Percentiles rank a stretch among this genome's conserved stretches.
These are phyloP conservation scores for Zasmidium citrigriseum DNA, from an alignment of 2,329 filamentous ascomycete genomes.

Conservation along the genomic window DNA sequence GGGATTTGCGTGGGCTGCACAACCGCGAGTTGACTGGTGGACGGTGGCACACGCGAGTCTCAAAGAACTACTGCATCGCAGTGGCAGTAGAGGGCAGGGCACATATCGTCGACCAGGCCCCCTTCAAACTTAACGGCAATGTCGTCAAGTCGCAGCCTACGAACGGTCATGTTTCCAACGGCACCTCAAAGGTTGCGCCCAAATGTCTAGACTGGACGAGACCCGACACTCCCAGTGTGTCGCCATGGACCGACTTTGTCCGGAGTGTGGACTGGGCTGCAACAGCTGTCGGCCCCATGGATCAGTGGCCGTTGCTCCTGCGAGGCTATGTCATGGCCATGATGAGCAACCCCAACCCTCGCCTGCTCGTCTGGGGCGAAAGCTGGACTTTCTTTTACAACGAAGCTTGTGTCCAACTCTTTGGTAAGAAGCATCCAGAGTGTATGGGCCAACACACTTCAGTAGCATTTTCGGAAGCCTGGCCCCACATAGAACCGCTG, in stretches of 20 bases:
- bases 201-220: slow-evolving; percentile 31
- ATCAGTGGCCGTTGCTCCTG: slow-evolving; percentile 27
- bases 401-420: slow-evolving; percentile 29
- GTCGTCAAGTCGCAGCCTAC: not conserved
- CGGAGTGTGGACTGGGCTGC: slow-evolving; percentile 32
- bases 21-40: slow-evolving; percentile 1
- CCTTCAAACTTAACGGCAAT: not conserved
- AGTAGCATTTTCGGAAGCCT: slow-evolving; percentile 26
- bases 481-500: slow-evolving; percentile 20
- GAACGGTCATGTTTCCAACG: not conserved
- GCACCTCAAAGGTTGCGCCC: not conserved
- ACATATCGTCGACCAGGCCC: not conserved
- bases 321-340: slow-evolving; percentile 27
- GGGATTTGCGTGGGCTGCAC: not conserved
- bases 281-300: slow-evolving; percentile 32
- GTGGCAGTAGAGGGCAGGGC: slow-evolving; percentile 2
- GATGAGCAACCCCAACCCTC: slow-evolving; percentile 34
- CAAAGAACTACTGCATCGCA: slow-evolving; percentile 14
- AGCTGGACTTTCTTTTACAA: slow-evolving; percentile 35
- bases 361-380: slow-evolving; percentile 36
- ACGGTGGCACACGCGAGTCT: slow-evolving; percentile 19
- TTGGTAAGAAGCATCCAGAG: slow-evolving; percentile 27
- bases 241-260: slow-evolving; percentile 28
- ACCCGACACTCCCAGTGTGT: slow-evolving; percentile 20
- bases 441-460: slow-evolving; percentile 22